Base-by-base conservation (phyloP, 768 basidiomycete species). In the Rhodotorula paludigena region DNA sequence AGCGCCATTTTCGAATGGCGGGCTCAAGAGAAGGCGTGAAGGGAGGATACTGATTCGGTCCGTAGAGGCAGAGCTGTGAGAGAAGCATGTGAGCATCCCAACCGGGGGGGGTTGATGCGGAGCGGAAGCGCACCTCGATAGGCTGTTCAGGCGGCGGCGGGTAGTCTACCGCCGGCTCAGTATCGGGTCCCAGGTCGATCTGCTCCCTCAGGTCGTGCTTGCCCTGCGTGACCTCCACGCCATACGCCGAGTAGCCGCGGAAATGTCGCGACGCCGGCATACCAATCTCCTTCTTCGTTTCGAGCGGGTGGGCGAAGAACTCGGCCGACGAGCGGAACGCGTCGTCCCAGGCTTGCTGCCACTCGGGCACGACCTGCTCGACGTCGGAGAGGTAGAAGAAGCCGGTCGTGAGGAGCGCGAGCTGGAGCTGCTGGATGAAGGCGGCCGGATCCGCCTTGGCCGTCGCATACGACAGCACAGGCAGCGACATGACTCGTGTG, bases 41-140 rank as follows among this genome's bases (percentile, higher is more conserved):
- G 23, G 57, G n/a, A 5, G 67, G 67, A 49, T 69, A 69, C 35
- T 48, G 63, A 28, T 69, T 69, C 2, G 63, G 68, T 5, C 68
- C 68, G 54, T 69, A 69, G 18, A 69, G 59, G 21, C 25, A 52
- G 32, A 42, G 35, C 49, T 51, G 49, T 18, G 32, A 3, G 18
- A 7, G 30, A 9, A 28, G 23, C 20, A 5, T 47, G 23, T 47
- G 16, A 47, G 45, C 45, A 7, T 47, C 16, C 45, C 6, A 5
- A n/a, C n/a, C n/a, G n/a, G n/a, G n/a, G n/a, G n/a, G n/a, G n/a
- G n/a, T n/a, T n/a, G 47, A 28, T 23, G 44, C 21, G 23, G 44
- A 11, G 23, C 23, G 21, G 6, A 23, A 28, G 15, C n/a, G n/a
- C n/a, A 28, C 47, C 14, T 63, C 62, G 52, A 68, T 68, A 8